phyloP scores from a whole-genome alignment of 2,329 filamentous ascomycete genomes.

The Macrophomina phaseolina region DNA sequence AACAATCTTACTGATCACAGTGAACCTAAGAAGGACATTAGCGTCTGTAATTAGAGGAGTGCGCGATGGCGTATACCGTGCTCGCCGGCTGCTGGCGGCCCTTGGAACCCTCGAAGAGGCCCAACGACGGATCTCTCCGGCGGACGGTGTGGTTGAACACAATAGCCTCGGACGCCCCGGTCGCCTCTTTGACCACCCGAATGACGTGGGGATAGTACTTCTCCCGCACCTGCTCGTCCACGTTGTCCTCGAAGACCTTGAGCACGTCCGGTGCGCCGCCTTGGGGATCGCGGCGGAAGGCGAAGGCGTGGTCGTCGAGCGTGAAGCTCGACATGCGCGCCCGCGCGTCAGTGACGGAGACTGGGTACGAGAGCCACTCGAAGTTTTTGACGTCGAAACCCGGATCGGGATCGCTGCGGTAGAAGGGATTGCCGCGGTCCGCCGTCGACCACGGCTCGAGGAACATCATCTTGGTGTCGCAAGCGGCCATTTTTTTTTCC shows the following conservation, averaged over 20 bases:
- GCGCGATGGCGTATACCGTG: background rate
- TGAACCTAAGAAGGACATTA: background rate
- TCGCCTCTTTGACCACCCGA: conserved; percentile 27
- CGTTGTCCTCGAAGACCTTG: conserved; percentile 17
- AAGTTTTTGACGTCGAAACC: conserved; percentile 26
- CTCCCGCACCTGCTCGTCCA: conserved; percentile 22
- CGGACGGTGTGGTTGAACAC: conserved; percentile 28
- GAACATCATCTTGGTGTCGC: conserved; percentile 26
- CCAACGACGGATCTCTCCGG: background rate
- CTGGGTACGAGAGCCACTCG: conserved; percentile 15
- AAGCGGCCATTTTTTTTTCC: background rate
- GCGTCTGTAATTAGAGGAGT: too few species aligned
- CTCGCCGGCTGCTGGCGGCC: conserved; percentile 2
- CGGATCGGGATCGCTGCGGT: conserved; percentile 24
- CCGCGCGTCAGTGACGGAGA: conserved; percentile 22
- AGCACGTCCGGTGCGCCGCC: conserved; percentile 14
- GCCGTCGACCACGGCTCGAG: conserved; percentile 30
- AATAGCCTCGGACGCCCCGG: conserved; percentile 29
- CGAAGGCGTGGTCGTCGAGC: conserved; percentile 31
- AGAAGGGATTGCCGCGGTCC: conserved; percentile 27
- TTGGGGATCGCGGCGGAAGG: conserved; percentile 24
- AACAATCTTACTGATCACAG: conserved; percentile 1
- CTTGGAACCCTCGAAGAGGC: background rate
- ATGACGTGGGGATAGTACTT: conserved; percentile 30
- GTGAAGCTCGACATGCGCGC: conserved; percentile 22